A percentile compares a stretch with the other conserved stretches of the same genome.
Evolutionary conservation across 176 grass and related monocot genomes (phyloP).

Genomic region (Areca catechu): DNA sequence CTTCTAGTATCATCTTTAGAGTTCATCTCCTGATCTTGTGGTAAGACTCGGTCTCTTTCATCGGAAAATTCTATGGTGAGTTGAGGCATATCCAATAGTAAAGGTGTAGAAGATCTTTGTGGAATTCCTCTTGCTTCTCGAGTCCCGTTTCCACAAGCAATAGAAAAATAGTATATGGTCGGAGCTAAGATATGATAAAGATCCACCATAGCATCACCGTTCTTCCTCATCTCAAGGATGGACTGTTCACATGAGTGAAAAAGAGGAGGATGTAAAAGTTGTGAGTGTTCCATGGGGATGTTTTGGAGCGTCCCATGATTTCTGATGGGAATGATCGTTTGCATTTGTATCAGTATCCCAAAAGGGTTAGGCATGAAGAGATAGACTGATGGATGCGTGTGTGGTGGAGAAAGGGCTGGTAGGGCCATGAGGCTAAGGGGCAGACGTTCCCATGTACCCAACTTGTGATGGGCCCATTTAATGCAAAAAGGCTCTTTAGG

Average conservation of each 20-base stretch:
- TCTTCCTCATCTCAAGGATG: too few relatives aligned
- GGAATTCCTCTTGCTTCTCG: background rate
- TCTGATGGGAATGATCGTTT: background rate
- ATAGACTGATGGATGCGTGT: conserved; percentile 16
- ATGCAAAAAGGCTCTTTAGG: conserved; percentile 4
- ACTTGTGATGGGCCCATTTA: background rate
- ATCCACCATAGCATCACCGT: too few relatives aligned
- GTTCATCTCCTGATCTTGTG: background rate
- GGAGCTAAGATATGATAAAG: background rate
- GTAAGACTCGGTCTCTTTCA: conserved; percentile 1
- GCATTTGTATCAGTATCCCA: background rate
- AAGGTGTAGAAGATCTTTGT: background rate
- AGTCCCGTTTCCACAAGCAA: background rate
- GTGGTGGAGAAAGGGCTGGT: background rate
- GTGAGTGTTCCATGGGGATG: too few relatives aligned
- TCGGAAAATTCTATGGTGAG: background rate
- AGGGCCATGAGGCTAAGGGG: too few relatives aligned
- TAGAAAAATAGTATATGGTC: background rate
- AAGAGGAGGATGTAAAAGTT: too few relatives aligned
- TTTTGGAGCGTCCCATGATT: background rate
- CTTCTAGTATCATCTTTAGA: background rate
- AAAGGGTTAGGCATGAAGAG: background rate
- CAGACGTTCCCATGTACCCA: background rate
- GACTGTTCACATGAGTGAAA: too few relatives aligned
- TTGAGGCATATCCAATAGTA: background rate